Conservation (phyloP, 441 rosid species). For the Brassica balearica region DNA sequence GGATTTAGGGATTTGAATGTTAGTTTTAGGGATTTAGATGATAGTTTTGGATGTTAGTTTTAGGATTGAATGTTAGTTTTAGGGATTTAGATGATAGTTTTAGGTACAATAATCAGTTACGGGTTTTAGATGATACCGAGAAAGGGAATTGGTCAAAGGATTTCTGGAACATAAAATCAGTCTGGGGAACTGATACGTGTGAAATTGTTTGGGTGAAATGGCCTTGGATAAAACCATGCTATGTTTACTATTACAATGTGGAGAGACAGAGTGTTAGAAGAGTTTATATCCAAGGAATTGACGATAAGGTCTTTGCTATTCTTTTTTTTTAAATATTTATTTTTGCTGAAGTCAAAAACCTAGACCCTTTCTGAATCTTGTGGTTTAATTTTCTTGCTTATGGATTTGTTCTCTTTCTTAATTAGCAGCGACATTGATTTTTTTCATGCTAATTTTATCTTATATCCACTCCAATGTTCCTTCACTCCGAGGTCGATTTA, state of each 20-base stretch:
- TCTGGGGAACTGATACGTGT: background rate
- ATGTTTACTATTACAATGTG: conserved; percentile 7
- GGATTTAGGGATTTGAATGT: too few relatives aligned
- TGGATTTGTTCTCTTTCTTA: conserved; percentile 17
- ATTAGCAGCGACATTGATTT: background rate
- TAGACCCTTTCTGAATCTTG: background rate
- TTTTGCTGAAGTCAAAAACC: background rate
- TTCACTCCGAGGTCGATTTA: too few relatives aligned
- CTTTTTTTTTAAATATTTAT: too few relatives aligned
- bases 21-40: background rate
- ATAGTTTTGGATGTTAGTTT: too few relatives aligned
- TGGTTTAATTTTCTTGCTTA: background rate
- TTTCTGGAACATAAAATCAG: background rate
- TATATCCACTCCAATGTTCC: too few relatives aligned
- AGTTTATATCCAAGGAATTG: conserved; percentile 21
- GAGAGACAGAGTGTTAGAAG: background rate
- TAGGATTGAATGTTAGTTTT: too few relatives aligned
- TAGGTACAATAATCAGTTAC: background rate
- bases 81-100: background rate
- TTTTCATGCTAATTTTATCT: background rate
- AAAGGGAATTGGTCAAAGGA: conserved; percentile 4
- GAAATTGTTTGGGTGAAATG: background rate
- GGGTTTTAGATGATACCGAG: conserved; percentile 13
- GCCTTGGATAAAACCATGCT: background rate
- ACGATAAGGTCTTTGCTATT: background rate